Evolutionary conservation across 257 asterid species (phyloP), one percentile per base, ranked within the genome.

Genomic region (Prunella vulgaris): DNA sequence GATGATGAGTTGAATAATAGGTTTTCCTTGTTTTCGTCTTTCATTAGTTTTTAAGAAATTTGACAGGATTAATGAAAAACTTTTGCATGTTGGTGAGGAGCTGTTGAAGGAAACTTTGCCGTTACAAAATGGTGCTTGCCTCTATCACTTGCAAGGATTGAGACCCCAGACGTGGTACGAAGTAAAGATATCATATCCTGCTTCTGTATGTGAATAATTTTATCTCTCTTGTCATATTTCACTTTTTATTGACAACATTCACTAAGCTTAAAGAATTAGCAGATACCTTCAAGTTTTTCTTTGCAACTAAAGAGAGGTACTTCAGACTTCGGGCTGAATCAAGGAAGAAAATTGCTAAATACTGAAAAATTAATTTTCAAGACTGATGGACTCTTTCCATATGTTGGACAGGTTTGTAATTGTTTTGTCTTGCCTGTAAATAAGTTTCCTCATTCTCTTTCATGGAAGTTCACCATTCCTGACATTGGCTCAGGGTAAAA

Each of bases 121-220:
- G 0, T 62, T 92, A 21, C 85, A 83, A 69, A 82, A 66, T 35
- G 98, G 96, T 40, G 80, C 83, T 28, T 42, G 92, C 75, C 78
- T 84, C 59, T 92, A 92, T 76, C 81, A 78, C 73, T 78, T 92
- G 75, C 87, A 75, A 59, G 94, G 96, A 64, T 78, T 92, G 75
- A 85, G 52, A 75, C 85, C 89, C 44, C 69, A 84, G 37, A 83
- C 48, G 78, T 84, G 90, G 96, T 89, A 92, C 70, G 96, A 92
- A 89, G 92, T 93, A 83, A 90, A 90, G 90, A 88, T 93, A 81
- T 93, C 98, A 71, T 90, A 90, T 72, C 98, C 97, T 49, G 95
- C 96, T 83, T 88, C 96, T 77, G 97, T 92, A 92, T 82, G 96
- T 85, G 70, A 21, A 51, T 42, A 64, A 64, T 79, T 69, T 32